Conservation (phyloP, 2,329 filamentous ascomycete genomes). For the Nothophaeocryptopus gaeumannii region DNA sequence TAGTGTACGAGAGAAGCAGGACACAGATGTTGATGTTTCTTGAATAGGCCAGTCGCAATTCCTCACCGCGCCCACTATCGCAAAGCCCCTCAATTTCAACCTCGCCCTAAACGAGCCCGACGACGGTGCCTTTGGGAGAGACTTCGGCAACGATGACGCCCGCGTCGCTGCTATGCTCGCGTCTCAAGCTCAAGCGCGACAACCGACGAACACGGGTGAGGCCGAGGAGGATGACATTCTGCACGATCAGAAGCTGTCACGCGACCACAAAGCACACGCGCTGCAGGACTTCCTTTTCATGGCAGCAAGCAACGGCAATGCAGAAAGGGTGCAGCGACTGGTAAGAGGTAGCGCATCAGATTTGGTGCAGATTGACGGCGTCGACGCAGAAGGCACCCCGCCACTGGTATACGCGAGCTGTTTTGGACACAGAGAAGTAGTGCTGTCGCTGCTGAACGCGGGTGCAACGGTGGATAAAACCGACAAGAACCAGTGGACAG, state of each 20-base stretch:
- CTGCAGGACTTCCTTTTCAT: slow-evolving; percentile 88
- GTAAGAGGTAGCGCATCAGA: slow-evolving; percentile 69
- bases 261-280: slow-evolving; percentile 73
- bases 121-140: slow-evolving; percentile 54
- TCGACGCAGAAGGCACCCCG: slow-evolving; percentile 93
- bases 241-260: slow-evolving; percentile 68
- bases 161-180: slow-evolving; percentile 94
- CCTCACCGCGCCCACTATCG: slow-evolving; percentile 78
- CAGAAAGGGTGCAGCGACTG: slow-evolving; percentile 73
- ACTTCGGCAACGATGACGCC: slow-evolving; percentile 73
- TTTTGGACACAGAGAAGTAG: slow-evolving; percentile 91
- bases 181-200: slow-evolving; percentile 82
- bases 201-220: slow-evolving; percentile 61
- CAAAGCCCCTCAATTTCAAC: slow-evolving; percentile 82
- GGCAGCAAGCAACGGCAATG: slow-evolving; percentile 94
- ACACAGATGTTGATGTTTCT: slow-evolving; percentile 11
- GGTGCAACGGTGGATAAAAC: slow-evolving; percentile 89
- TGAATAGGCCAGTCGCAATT: slow-evolving; percentile 86
- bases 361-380: slow-evolving; percentile 79
- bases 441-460: slow-evolving; percentile 76
- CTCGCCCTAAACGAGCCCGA: slow-evolving; percentile 79
- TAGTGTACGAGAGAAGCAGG: neutral
- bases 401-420: slow-evolving; percentile 96
- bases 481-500: slow-evolving; percentile 95
- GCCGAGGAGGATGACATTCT: slow-evolving; percentile 79